Evolutionary conservation across 108 stramenopile genomes (phyloP), one percentile per base, ranked within the genome.

Genomic region (Fragilariopsis cylindrus): DNA sequence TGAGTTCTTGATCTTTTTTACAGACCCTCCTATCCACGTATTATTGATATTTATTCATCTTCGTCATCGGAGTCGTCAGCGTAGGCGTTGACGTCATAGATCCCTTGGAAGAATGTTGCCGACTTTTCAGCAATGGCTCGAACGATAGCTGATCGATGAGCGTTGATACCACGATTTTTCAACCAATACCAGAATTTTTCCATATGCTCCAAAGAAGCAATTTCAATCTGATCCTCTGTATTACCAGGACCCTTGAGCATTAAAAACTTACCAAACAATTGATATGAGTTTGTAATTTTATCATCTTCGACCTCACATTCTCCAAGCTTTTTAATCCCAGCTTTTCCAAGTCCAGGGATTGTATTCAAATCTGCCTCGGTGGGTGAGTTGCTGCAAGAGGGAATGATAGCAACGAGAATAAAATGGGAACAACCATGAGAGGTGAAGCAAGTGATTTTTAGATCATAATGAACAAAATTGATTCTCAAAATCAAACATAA

Each of bases 101-200:
- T 88, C 16, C 94, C 94, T 43, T 90, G 91, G 71, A 97, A 83
- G 67, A 92, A 81, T 9, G 92, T 81, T 3, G 80, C 75, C 56
- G 75, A 72, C 72, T 97, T 98, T 72, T 95, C 93, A 12, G 98
- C 98, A 73, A 98, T 85, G 21, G 91, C 87, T 56, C 87, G 84
- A 19, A 98, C 98, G 72, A 98, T 97, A 15, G 92, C 97, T 12
- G 94, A 93, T 13, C 98, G 87, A 79, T 96, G 90, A 2, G 94
- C 73, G 39, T 82, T 76, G 74, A 97, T 97, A 11, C 96, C 96
- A 78, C 87, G 89, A 47, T 83, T 74, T 74, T 95, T 83, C 53
- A 98, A 85, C 82, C 82, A 98, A 52, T 85, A 80, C 96, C 96
- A 98, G 69, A 99, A 97, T 69, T 92, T 91, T 81, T 99, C 92